Evolutionary conservation across 352 stramenopile genomes (phyloP).

Genomic region (Phytophthora meadii): DNA sequence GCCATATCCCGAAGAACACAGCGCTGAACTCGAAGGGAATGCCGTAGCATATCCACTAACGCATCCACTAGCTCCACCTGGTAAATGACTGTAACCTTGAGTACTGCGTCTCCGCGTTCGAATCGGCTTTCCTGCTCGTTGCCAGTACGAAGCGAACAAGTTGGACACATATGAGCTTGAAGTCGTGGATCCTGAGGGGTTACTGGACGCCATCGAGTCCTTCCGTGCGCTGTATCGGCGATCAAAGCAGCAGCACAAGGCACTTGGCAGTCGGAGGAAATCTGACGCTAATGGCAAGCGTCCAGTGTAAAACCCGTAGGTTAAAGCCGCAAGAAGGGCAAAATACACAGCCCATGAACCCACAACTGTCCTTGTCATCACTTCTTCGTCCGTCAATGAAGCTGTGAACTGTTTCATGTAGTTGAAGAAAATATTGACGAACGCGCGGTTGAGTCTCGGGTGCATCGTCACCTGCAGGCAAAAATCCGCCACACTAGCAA

Average conservation of each 20-base stretch:
- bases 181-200: conserved; percentile 11
- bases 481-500: conserved; percentile 76
- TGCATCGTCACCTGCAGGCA: conserved; percentile 77
- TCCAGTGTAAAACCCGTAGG: conserved; percentile 64
- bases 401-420: conserved; percentile 71
- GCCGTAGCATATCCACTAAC: conserved; percentile 33
- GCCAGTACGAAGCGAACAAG: conserved; percentile 58
- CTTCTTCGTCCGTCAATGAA: conserved; percentile 65
- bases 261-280: conserved; percentile 49
- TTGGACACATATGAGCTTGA: conserved; percentile 39
- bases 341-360: conserved; percentile 62
- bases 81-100: conserved; percentile 26
- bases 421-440: conserved; percentile 73
- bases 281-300: conserved; percentile 61
- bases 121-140: conserved; percentile 26
- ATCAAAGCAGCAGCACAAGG: conserved; percentile 42
- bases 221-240: conserved; percentile 45
- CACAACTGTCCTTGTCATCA: conserved; percentile 60
- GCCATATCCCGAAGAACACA: conserved; percentile 30
- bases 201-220: conserved; percentile 45
- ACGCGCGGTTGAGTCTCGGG: conserved; percentile 67
- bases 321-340: conserved; percentile 49
- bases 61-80: conserved; percentile 27
- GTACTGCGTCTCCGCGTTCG: conserved; percentile 32
- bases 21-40: conserved; percentile 25